Base-by-base conservation (phyloP, 495 filamentous ascomycete genomes). In the Podospora anserina region DNA sequence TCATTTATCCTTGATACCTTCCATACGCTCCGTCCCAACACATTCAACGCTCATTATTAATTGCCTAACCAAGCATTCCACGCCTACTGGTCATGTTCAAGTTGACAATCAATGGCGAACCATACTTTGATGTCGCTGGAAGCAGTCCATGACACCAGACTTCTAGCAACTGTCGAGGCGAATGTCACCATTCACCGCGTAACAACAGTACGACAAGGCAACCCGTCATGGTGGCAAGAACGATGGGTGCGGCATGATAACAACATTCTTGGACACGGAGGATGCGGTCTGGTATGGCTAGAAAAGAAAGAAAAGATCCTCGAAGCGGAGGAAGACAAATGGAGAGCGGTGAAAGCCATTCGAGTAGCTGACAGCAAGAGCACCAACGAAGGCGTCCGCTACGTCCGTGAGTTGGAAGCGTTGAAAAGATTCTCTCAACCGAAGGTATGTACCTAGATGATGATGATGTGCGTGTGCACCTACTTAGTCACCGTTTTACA, bases 361-460 rank as follows among this genome's bases (percentile, higher is more conserved):
- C 56, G 39, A 7, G 23, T 67, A 26, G 49, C 55, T 11, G 65
- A 66, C 19, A 19, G 39, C 34, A 18, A 70, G 68, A 54, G 20
- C 1, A 30, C 44, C 20, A 64, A 32, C 27, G 62, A 66, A 11
- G 49, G 39, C 1, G 66, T 77, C 26, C 78, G 76, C 54, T 81
- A 78, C 49, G 69, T 67, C 32, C 71, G 75, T 3, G 82, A 83
- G 61, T 62, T 82, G 13, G 80, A 82, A 69, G 80, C 79, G 7
- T 78, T 81, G 57, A 72, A 74, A 39, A 82, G 79, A 66, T 82
- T 84, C 68, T 84, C 81, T 1, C 78, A 77, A 64, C 64, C n/a
- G 5, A 57, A 70, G 68, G 39, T 49, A 49, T 3, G 13, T 16
- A 49, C 23, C 23, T 23, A 1, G 23, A 23, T 23, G 39, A 11